phyloP scores from a whole-genome alignment of 192 early-diverging fungal genomes.

The Gryganskiella cystojenkinii region DNA sequence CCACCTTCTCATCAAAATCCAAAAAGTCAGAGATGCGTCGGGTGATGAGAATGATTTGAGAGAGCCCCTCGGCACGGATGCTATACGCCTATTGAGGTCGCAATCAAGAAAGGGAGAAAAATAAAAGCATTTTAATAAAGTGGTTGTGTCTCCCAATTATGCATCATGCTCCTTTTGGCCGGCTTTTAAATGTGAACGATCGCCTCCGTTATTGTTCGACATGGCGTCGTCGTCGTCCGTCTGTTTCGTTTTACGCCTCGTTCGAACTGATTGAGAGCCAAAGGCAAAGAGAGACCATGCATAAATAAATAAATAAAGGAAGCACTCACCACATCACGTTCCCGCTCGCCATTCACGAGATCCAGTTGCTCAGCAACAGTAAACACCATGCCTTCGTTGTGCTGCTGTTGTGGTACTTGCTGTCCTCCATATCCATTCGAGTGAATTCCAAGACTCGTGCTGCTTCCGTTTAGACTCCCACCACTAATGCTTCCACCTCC shows the following conservation, averaged over 20 bases:
- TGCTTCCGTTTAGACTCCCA: neutral
- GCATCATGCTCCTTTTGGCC: neutral
- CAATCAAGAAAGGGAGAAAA: constrained; percentile 24
- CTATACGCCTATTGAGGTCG: constrained; percentile 49
- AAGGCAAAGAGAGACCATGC: neutral
- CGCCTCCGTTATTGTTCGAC: no score
- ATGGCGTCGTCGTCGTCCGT: no score
- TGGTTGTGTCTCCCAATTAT: neutral
- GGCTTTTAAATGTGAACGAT: no score
- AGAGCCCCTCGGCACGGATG: constrained; percentile 52
- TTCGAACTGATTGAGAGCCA: constrained; percentile 4
- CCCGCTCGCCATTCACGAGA: constrained; percentile 52
- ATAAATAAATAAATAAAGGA: neutral
- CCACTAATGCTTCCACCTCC: neutral
- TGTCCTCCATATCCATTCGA: neutral
- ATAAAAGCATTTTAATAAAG: neutral
- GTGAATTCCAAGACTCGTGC: no score
- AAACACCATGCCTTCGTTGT: constrained; percentile 29
- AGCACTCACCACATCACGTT: constrained; percentile 53
- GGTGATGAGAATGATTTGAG: constrained; percentile 48
- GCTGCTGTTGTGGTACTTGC: neutral
- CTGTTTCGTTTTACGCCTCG: no score
- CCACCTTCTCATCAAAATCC: constrained; percentile 63
- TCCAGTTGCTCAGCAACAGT: constrained; percentile 31
- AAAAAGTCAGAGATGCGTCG: constrained; percentile 63